Percentiles rank a stretch among this genome's conserved stretches.
Conservation (phyloP, 75 land plant species). For the Pinus taeda region DNA sequence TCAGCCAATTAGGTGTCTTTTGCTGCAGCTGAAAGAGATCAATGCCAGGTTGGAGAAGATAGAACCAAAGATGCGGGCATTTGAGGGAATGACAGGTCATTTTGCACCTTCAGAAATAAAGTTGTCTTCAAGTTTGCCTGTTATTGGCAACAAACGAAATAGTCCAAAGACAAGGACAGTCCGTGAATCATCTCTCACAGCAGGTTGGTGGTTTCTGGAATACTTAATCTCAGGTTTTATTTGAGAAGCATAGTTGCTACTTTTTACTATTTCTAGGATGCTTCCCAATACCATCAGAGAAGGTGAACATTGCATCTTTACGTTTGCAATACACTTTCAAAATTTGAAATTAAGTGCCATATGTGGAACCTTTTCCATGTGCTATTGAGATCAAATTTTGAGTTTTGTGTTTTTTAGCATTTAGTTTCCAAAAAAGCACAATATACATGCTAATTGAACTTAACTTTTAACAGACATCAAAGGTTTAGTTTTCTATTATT, state of each 20-base stretch:
- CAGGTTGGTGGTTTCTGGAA: slow-evolving; percentile 38
- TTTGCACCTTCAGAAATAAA: slow-evolving; percentile 31
- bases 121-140: slow-evolving; percentile 21
- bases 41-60: slow-evolving; percentile 81
- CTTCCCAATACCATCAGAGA: not conserved
- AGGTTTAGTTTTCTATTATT: too few relatives aligned
- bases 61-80: slow-evolving; percentile 59
- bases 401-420: not conserved
- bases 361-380: not conserved
- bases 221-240: not conserved
- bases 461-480: too few relatives aligned
- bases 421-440: too few relatives aligned
- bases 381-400: not conserved
- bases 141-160: slow-evolving; percentile 38
- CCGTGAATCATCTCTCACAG: slow-evolving; percentile 45
- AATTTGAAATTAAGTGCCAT: too few relatives aligned
- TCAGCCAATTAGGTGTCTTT: not conserved
- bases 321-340: not conserved
- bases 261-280: slow-evolving; percentile 1
- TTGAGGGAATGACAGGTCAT: slow-evolving; percentile 42
- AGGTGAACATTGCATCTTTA: not conserved
- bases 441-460: too few relatives aligned
- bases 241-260: not conserved
- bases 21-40: slow-evolving; percentile 84
- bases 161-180: slow-evolving; percentile 80